A percentile compares a stretch with the other conserved stretches of the same genome.
These are phyloP conservation scores for Ilex asprella DNA, from an alignment of 257 asterid genomes.

Conservation along the genomic window DNA sequence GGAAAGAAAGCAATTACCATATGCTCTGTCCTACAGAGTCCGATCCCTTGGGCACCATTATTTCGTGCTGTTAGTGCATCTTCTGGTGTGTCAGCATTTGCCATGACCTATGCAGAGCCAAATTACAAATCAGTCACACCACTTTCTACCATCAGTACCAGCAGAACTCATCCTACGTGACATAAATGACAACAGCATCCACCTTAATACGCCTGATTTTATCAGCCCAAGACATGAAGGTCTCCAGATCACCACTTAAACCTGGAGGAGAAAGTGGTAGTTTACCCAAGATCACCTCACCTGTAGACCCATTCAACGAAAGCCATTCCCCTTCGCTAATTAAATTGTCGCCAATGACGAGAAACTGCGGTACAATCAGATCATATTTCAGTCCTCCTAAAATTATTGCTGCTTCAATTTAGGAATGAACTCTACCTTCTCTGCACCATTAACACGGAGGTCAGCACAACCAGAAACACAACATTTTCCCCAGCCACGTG, in stretches of 20 bases:
- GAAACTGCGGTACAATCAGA: slow-evolving; percentile 35
- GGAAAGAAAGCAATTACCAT: slow-evolving; percentile 41
- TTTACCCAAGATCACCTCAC: slow-evolving; percentile 84
- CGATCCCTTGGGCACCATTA: slow-evolving; percentile 95
- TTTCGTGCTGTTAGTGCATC: slow-evolving; percentile 81
- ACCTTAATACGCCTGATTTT: slow-evolving; percentile 72
- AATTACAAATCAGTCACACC: neutral
- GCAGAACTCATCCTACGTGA: neutral
- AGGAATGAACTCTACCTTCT: slow-evolving; percentile 39
- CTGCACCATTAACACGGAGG: slow-evolving; percentile 72
- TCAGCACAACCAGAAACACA: slow-evolving; percentile 92
- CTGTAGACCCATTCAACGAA: slow-evolving; percentile 85
- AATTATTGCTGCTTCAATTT: neutral
- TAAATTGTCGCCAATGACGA: slow-evolving; percentile 38
- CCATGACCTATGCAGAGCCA: slow-evolving; percentile 68
- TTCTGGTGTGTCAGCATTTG: slow-evolving; percentile 96
- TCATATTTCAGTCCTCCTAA: neutral
- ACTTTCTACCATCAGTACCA: neutral
- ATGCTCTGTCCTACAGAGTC: slow-evolving; percentile 93
- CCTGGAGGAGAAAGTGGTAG: slow-evolving; percentile 88
- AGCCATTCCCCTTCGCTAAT: slow-evolving; percentile 84
- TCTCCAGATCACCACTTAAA: slow-evolving; percentile 61
- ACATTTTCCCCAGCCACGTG: slow-evolving; percentile 99
- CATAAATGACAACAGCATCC: slow-evolving; percentile 2
- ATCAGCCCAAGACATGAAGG: slow-evolving; percentile 90